Percentiles rank a stretch among this genome's conserved stretches.
Conservation (phyloP, 257 asterid genomes). For the Penstemon davidsonii region DNA sequence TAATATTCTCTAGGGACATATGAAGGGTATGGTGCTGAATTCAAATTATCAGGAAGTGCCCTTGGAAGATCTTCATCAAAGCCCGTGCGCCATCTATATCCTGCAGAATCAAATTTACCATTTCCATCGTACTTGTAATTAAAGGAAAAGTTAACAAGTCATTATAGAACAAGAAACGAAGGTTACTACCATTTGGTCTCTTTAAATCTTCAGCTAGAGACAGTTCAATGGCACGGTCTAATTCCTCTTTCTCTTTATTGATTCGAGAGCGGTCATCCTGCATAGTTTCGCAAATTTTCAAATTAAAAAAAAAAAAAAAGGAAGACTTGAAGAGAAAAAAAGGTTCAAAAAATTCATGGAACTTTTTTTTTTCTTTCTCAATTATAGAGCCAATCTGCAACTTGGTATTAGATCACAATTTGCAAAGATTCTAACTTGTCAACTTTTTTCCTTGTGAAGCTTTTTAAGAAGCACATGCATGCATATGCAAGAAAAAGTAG, state of each 20-base stretch:
- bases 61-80: constrained; percentile 56
- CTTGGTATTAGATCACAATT: not conserved
- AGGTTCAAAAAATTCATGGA: not conserved
- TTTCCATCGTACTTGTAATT: not conserved
- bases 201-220: constrained; percentile 74
- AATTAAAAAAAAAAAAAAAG: not conserved
- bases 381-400: not conserved
- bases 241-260: constrained; percentile 69
- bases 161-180: constrained; percentile 6
- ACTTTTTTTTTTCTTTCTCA: not conserved
- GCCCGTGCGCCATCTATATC: constrained; percentile 59
- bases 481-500: constrained; percentile 31
- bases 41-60: constrained; percentile 48
- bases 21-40: constrained; percentile 51
- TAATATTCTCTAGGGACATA: constrained; percentile 57
- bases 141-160: not conserved
- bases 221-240: constrained; percentile 83
- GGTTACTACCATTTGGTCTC: constrained; percentile 64
- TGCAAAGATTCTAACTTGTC: constrained; percentile 10
- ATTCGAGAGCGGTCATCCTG: constrained; percentile 78
- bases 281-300: constrained; percentile 23
- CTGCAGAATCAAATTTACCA: constrained; percentile 37
- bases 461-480: constrained; percentile 25
- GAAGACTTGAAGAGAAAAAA: not conserved
- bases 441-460: constrained; percentile 19